Conservation (phyloP, 768 basidiomycete species). For the Tephrocybe rancida region DNA sequence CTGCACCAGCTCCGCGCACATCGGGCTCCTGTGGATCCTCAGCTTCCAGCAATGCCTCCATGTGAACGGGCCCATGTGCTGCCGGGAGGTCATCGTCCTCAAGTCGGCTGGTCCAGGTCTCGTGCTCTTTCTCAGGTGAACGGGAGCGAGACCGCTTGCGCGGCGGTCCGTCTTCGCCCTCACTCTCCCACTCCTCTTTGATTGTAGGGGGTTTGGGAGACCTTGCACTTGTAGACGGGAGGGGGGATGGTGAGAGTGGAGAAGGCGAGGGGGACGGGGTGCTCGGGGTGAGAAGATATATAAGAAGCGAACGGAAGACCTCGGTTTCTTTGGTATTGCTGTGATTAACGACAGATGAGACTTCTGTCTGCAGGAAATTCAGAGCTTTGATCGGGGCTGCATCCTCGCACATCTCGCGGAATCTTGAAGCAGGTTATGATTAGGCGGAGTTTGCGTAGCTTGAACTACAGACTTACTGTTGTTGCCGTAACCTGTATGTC, state of each 20-base stretch:
- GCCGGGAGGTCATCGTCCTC: constrained; percentile 23
- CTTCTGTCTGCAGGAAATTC: constrained; percentile 68
- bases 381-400: constrained; percentile 64
- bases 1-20: constrained; percentile 17
- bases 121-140: constrained; percentile 35
- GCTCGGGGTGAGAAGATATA: constrained; percentile 56
- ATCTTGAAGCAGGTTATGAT: constrained; percentile 41
- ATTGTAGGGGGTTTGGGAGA: constrained; percentile 6
- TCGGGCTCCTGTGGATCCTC: constrained; percentile 31
- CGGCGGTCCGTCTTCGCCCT: constrained; percentile 29
- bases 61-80: constrained; percentile 12
- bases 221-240: not conserved
- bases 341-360: constrained; percentile 75
- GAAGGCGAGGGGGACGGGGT: constrained; percentile 19
- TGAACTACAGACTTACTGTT: constrained; percentile 54
- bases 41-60: constrained; percentile 16
- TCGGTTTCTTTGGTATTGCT: constrained; percentile 60
- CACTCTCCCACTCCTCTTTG: not conserved
- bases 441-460: not conserved
- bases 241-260: constrained; percentile 17
- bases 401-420: constrained; percentile 81
- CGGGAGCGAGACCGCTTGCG: constrained; percentile 48
- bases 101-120: constrained; percentile 45
- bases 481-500: constrained; percentile 65
- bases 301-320: constrained; percentile 65